Conservation (phyloP, 1,284 basidiomycete species). For the Phenoliferia sp. region DNA sequence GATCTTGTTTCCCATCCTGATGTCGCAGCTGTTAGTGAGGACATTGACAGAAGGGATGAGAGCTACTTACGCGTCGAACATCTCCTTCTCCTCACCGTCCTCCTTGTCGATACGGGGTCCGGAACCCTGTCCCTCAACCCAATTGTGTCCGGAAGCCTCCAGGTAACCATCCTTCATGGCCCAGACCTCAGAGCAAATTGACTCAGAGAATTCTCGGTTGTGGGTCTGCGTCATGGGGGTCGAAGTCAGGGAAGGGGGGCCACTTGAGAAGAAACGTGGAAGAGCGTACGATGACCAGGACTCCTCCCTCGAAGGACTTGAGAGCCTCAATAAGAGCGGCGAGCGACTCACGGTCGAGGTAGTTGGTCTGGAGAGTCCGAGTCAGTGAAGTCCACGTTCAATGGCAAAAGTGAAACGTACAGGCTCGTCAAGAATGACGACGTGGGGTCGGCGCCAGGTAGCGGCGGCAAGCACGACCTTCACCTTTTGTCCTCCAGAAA, state of each 20-base stretch:
- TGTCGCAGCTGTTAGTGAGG: background rate
- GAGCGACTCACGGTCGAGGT: slow-evolving; percentile 91
- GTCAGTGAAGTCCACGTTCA: background rate
- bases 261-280: background rate
- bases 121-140: slow-evolving; percentile 89
- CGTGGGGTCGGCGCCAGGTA: slow-evolving; percentile 95
- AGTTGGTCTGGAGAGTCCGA: slow-evolving; percentile 57
- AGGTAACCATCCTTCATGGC: slow-evolving; percentile 64
- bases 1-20: slow-evolving; percentile 68
- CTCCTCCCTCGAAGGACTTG: slow-evolving; percentile 95
- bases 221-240: slow-evolving; percentile 40
- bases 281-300: slow-evolving; percentile 64
- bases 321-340: slow-evolving; percentile 93
- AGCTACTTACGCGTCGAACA: slow-evolving; percentile 76
- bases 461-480: slow-evolving; percentile 98
- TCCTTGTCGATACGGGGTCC: slow-evolving; percentile 86
- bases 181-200: slow-evolving; percentile 59
- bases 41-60: background rate
- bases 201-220: slow-evolving; percentile 90
- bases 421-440: slow-evolving; percentile 79
- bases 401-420: slow-evolving; percentile 3
- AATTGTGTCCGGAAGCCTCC: slow-evolving; percentile 42
- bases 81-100: slow-evolving; percentile 66
- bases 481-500: slow-evolving; percentile 99
- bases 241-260: background rate